Conservation (phyloP, 2,329 filamentous ascomycete genomes). For the Clarireedia paspali region DNA sequence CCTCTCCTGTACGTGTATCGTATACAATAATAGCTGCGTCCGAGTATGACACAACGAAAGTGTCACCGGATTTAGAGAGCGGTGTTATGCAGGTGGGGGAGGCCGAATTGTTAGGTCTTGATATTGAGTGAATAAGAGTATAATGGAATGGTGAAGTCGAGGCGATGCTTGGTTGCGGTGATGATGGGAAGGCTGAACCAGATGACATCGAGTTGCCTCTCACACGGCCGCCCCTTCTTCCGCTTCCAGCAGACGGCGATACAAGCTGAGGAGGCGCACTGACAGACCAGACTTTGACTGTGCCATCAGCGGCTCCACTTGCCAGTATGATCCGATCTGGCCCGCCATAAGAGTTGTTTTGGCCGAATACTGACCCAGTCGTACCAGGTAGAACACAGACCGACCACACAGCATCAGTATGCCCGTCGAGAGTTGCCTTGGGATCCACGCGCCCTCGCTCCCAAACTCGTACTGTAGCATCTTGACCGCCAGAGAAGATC, state of each 20-base stretch:
- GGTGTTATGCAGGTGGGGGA: conserved; percentile 92
- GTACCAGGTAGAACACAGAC: conserved; percentile 86
- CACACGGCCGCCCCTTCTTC: conserved; percentile 66
- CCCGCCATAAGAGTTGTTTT: conserved; percentile 64
- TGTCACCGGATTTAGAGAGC: conserved; percentile 72
- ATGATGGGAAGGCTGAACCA: conserved; percentile 83
- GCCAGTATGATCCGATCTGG: conserved; percentile 84
- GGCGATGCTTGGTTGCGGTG: conserved; percentile 80
- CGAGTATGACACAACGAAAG: conserved; percentile 87
- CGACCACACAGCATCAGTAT: conserved; percentile 94
- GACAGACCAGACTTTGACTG: conserved; percentile 88
- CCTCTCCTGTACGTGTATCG: conserved; percentile 79
- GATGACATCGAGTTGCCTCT: conserved; percentile 91
- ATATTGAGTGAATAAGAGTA: conserved; percentile 80
- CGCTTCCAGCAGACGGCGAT: conserved; percentile 64
- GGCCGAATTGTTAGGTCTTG: conserved; percentile 57
- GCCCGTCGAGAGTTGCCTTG: conserved; percentile 87
- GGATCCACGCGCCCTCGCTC: conserved; percentile 90
- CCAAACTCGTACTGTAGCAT: conserved; percentile 90
- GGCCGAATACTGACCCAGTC: conserved; percentile 72
- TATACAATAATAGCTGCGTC: conserved; percentile 89
- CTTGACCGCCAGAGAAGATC: conserved; percentile 97
- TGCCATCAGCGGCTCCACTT: conserved; percentile 85
- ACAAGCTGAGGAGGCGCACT: conserved; percentile 81
- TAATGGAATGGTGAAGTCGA: conserved; percentile 82